Conservation (phyloP, 768 basidiomycete species). For the Strobilomyces confusus region DNA sequence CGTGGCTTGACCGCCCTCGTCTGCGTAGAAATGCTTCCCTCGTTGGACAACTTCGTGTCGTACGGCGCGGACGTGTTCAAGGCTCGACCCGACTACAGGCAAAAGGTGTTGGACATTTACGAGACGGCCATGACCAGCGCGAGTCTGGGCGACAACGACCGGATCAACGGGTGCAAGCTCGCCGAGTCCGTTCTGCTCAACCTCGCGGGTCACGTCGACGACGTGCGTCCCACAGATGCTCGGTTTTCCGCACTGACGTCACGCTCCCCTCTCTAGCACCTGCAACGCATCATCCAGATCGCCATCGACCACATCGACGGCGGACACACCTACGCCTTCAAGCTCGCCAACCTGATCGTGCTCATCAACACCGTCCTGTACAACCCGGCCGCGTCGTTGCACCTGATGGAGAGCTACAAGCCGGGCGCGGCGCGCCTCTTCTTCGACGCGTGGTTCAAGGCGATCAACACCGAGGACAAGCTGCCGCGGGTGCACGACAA, state of each 20-base stretch:
- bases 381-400: slow-evolving; percentile 74
- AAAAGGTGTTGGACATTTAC: slow-evolving; percentile 82
- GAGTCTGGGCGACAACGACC: slow-evolving; percentile 79
- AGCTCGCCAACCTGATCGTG: slow-evolving; percentile 77
- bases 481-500: slow-evolving; percentile 90
- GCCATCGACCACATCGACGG: slow-evolving; percentile 57
- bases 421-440: slow-evolving; percentile 66
- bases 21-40: slow-evolving; percentile 79
- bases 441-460: slow-evolving; percentile 81
- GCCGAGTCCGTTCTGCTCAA: slow-evolving; percentile 81
- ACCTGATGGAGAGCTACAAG: slow-evolving; percentile 61
- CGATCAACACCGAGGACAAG: slow-evolving; percentile 53
- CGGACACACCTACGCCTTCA: slow-evolving; percentile 59
- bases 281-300: slow-evolving; percentile 62
- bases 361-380: slow-evolving; percentile 81
- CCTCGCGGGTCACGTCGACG: slow-evolving; percentile 71
- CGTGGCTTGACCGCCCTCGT: no score
- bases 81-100: slow-evolving; percentile 66
- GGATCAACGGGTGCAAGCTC: slow-evolving; percentile 79
- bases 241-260: no score
- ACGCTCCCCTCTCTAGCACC: slow-evolving; percentile 40
- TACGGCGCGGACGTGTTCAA: slow-evolving; percentile 78
- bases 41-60: slow-evolving; percentile 84
- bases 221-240: no score
- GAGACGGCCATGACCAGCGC: slow-evolving; percentile 63